phyloP scores from a whole-genome alignment of 2,329 filamentous ascomycete genomes.

The Diaporthe aspalathi region DNA sequence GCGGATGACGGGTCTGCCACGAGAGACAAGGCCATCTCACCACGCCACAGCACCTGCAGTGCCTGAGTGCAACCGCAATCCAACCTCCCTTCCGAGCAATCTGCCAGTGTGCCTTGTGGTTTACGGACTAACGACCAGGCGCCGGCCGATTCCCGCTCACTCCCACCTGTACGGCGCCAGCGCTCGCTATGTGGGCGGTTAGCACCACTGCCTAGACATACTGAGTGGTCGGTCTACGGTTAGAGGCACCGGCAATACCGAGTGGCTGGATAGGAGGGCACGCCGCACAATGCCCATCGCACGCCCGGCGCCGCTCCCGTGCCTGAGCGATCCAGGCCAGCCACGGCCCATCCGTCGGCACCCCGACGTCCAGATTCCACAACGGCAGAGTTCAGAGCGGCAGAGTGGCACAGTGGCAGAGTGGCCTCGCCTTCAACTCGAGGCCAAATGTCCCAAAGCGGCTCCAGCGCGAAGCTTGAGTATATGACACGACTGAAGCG shows the following conservation, averaged over 20 bases:
- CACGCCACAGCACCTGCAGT: background rate
- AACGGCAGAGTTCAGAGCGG: background rate
- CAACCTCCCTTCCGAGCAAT: background rate
- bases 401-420: background rate
- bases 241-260: slow-evolving; percentile 18
- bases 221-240: background rate
- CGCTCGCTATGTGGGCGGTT: background rate
- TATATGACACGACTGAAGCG: slow-evolving; percentile 26
- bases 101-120: slow-evolving; percentile 1
- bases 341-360: slow-evolving; percentile 13
- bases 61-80: background rate
- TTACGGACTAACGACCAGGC: background rate
- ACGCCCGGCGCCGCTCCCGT: slow-evolving; percentile 27
- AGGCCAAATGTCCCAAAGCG: slow-evolving; percentile 17
- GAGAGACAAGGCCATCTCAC: background rate
- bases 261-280: slow-evolving; percentile 8
- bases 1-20: background rate
- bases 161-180: background rate
- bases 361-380: slow-evolving; percentile 12
- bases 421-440: slow-evolving; percentile 4
- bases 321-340: slow-evolving; percentile 17
- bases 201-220: background rate
- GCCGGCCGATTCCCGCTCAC: background rate
- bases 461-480: slow-evolving; percentile 13
- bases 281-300: slow-evolving; percentile 20